These are phyloP conservation scores for Narthecium ossifragum DNA, from an alignment of 106 monocot species.

Conservation along the genomic window DNA sequence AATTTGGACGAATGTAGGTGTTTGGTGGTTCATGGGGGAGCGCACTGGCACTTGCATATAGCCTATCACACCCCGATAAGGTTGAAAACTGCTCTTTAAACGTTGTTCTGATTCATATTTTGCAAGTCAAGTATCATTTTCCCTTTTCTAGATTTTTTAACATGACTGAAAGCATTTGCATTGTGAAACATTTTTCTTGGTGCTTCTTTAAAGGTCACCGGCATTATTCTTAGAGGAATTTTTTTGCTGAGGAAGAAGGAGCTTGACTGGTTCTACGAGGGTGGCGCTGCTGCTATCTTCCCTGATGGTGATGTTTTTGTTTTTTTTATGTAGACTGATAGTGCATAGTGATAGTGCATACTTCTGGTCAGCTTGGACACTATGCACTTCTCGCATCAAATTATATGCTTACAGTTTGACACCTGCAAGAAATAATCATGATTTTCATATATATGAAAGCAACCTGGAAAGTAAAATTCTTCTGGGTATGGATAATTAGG, in stretches of 20 bases:
- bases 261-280: conserved; percentile 99
- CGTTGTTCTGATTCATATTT: background rate
- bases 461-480: no score
- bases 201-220: conserved; percentile 62
- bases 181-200: background rate
- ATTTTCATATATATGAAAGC: no score
- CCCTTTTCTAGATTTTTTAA: background rate
- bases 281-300: conserved; percentile 94
- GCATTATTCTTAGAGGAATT: conserved; percentile 89
- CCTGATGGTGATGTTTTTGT: conserved; percentile 71
- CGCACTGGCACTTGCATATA: conserved; percentile 88
- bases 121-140: no score
- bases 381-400: no score
- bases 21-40: conserved; percentile 99
- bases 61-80: conserved; percentile 90
- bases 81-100: conserved; percentile 17
- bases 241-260: conserved; percentile 96
- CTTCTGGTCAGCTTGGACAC: no score
- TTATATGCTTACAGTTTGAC: no score
- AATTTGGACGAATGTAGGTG: conserved; percentile 38
- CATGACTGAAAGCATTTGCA: background rate
- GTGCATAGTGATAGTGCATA: no score
- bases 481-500: no score
- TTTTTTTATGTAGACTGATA: no score
- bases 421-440: no score